Percentiles rank a stretch among this genome's conserved stretches.
Conservation (phyloP, 1,284 basidiomycete species). For the Fomitiporia mediterranea region DNA sequence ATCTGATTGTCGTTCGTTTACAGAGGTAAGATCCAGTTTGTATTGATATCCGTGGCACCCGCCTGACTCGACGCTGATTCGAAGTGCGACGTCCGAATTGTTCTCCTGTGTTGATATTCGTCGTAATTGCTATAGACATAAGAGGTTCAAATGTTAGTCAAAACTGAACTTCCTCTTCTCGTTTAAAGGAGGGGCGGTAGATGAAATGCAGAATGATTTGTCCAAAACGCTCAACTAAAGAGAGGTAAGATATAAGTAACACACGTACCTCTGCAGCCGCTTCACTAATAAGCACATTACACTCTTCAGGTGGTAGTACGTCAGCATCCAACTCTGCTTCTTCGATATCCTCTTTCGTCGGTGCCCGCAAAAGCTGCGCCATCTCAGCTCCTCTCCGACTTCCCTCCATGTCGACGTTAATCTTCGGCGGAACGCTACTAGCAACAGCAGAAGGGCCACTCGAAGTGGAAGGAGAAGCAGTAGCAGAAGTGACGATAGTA, state of each 20-base stretch:
- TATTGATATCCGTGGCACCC: conserved; percentile 95
- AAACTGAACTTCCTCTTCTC: background rate
- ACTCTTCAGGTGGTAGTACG: conserved; percentile 40
- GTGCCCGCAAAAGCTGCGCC: conserved; percentile 26
- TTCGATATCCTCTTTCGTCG: conserved; percentile 45
- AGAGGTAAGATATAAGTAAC: background rate
- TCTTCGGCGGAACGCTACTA: too few relatives aligned
- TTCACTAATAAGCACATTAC: conserved; percentile 55
- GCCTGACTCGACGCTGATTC: conserved; percentile 81
- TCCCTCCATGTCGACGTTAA: too few relatives aligned
- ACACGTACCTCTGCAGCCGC: conserved; percentile 67
- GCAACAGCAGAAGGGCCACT: background rate
- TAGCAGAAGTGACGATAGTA: conserved; percentile 13
- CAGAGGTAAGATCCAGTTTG: conserved; percentile 72
- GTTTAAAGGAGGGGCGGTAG: background rate
- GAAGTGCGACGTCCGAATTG: conserved; percentile 58
- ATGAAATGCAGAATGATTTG: too few relatives aligned
- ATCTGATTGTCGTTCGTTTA: conserved; percentile 44
- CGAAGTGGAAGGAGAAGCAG: background rate
- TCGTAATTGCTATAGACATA: conserved; percentile 62
- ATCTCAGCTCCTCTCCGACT: background rate
- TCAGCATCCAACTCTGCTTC: conserved; percentile 55
- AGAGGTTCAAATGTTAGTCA: conserved; percentile 1
- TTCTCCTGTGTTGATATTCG: conserved; percentile 54
- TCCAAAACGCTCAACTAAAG: too few relatives aligned